These are phyloP conservation scores for Sinapis alba DNA, from an alignment of 441 rosid genomes.

Conservation along the genomic window DNA sequence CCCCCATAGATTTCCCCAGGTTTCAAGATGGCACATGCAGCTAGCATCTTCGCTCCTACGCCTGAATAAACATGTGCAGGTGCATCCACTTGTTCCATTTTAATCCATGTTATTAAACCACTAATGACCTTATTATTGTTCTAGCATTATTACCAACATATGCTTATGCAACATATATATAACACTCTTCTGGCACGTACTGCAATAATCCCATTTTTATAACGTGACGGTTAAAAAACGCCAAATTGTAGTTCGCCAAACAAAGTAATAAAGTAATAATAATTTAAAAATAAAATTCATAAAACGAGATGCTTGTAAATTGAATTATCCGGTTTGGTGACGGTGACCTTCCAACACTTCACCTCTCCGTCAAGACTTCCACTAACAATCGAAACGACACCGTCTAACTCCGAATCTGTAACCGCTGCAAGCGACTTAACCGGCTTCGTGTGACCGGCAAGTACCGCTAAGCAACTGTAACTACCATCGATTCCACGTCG, in stretches of 20 bases:
- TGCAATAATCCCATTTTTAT: background rate
- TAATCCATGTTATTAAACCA: background rate
- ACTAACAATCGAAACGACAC: slow-evolving; percentile 57
- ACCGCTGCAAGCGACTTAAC: slow-evolving; percentile 76
- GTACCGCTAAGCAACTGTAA: slow-evolving; percentile 63
- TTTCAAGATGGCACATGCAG: background rate
- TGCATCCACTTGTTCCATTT: slow-evolving; percentile 2
- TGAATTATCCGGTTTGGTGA: slow-evolving; percentile 43
- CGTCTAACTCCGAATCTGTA: slow-evolving; percentile 42
- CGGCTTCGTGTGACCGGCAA: slow-evolving; percentile 69
- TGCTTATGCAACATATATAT: background rate
- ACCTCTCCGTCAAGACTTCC: slow-evolving; percentile 90
- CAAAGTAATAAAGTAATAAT: background rate
- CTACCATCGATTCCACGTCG: slow-evolving; percentile 55
- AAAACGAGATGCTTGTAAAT: slow-evolving; percentile 9
- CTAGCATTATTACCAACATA: background rate
- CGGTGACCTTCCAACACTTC: slow-evolving; percentile 63
- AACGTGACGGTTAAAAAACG: slow-evolving; percentile 26
- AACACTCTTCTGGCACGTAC: background rate
- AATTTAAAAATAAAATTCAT: background rate
- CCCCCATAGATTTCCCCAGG: slow-evolving; percentile 27
- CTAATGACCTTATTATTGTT: background rate
- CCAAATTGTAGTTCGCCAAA: slow-evolving; percentile 8
- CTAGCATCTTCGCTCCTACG: slow-evolving; percentile 3
- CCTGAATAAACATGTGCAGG: slow-evolving; percentile 29